phyloP scores from a whole-genome alignment of 768 basidiomycete species.

The Boletus fagicola region DNA sequence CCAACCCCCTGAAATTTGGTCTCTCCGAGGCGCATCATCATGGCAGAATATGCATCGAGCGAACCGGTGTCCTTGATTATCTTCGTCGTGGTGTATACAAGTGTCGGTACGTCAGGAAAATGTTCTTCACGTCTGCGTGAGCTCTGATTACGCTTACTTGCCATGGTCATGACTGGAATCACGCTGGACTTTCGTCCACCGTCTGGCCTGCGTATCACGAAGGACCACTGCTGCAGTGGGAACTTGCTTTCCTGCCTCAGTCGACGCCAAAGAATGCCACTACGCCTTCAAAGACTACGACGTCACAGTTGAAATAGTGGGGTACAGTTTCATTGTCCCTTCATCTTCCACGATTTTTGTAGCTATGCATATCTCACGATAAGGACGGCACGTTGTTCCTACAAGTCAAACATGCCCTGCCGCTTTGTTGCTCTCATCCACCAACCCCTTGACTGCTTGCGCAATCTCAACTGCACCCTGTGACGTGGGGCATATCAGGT shows the following conservation, averaged over 20 bases:
- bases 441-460: constrained; percentile 49
- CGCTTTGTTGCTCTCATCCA: constrained; percentile 50
- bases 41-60: no score
- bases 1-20: no score
- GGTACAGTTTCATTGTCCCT: background rate
- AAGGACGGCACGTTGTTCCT: background rate
- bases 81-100: no score
- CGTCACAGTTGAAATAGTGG: background rate
- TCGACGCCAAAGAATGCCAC: background rate
- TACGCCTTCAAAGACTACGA: no score
- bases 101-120: no score
- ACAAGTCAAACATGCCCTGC: constrained; percentile 29
- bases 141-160: background rate
- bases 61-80: no score
- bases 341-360: background rate
- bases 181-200: background rate
- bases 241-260: background rate
- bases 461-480: constrained; percentile 57
- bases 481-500: background rate
- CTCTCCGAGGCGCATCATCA: no score
- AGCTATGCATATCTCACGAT: background rate
- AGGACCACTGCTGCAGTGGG: background rate
- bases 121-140: no score
- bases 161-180: background rate
- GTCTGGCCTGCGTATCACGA: background rate